Evolutionary conservation across 148 eudicot species (phyloP).

Genomic region (Silene conica): DNA sequence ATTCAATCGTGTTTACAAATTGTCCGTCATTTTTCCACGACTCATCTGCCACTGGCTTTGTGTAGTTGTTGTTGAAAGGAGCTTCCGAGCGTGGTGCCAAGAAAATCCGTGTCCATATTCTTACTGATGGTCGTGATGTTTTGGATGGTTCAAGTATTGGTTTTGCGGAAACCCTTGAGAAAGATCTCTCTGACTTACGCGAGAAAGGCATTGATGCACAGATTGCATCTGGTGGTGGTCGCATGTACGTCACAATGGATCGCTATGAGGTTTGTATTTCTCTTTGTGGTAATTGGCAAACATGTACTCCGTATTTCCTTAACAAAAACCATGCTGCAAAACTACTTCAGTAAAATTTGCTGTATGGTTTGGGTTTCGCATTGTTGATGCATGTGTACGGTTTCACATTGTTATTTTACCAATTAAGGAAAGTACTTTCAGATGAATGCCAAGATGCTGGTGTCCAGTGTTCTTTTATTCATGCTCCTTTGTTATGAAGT

Average conservation of each 20-base stretch:
- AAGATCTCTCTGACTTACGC: conserved; percentile 58
- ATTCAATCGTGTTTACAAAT: not conserved
- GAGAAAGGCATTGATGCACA: conserved; percentile 81
- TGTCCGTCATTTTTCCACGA: not conserved
- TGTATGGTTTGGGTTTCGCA: not conserved
- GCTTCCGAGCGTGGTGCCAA: conserved; percentile 77
- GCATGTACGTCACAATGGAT: conserved; percentile 93
- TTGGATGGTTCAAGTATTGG: conserved; percentile 90
- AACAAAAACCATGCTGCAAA: not conserved
- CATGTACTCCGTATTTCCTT: not conserved
- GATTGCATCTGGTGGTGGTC: conserved; percentile 97
- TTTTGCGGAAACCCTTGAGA: conserved; percentile 86
- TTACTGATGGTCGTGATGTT: conserved; percentile 97
- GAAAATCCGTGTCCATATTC: conserved; percentile 75
- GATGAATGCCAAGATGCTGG: not conserved
- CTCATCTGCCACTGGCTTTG: not conserved
- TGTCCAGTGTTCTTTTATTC: not conserved
- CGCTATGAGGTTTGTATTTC: conserved; percentile 75
- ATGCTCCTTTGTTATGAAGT: not conserved
- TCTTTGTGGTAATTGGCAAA: not conserved
- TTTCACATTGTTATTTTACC: not conserved
- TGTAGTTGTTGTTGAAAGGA: conserved; percentile 82
- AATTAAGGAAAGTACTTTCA: not conserved
- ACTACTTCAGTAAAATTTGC: not conserved
- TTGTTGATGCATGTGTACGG: not conserved